phyloP scores from a whole-genome alignment of 768 basidiomycete species.

The Hydnomerulius pinastri region DNA sequence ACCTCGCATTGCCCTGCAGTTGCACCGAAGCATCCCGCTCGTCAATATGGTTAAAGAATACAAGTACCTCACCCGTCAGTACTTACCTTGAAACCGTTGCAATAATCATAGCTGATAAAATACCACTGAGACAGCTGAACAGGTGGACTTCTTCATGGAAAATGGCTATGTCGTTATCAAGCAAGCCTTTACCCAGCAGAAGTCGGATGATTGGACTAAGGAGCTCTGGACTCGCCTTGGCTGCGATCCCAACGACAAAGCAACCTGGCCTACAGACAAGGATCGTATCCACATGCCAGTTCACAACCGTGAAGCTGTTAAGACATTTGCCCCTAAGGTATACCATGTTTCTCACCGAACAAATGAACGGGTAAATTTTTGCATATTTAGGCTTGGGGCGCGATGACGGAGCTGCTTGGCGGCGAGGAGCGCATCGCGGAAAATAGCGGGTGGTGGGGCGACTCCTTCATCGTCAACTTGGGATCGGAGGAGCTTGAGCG shows the following conservation, averaged over 20 bases:
- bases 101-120: not conserved
- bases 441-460: conserved; percentile 5
- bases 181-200: conserved; percentile 53
- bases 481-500: conserved; percentile 7
- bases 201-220: conserved; percentile 47
- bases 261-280: conserved; percentile 47
- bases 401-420: conserved; percentile 7
- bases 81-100: no score
- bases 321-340: conserved; percentile 56
- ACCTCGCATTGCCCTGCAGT: no score
- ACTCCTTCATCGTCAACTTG: conserved; percentile 12
- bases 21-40: no score
- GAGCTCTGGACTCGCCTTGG: conserved; percentile 56
- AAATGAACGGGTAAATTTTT: not conserved
- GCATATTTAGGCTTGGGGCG: not conserved
- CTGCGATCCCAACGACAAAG: conserved; percentile 52
- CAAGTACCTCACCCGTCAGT: conserved; percentile 1
- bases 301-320: conserved; percentile 41
- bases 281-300: conserved; percentile 61
- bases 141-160: conserved; percentile 58
- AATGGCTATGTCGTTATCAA: conserved; percentile 58
- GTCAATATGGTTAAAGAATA: not conserved
- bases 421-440: conserved; percentile 4
- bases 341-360: not conserved
- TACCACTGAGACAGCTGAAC: conserved; percentile 18